Evolutionary conservation across 2,329 filamentous ascomycete genomes (phyloP).

Genomic region (Penicillium digitatum): DNA sequence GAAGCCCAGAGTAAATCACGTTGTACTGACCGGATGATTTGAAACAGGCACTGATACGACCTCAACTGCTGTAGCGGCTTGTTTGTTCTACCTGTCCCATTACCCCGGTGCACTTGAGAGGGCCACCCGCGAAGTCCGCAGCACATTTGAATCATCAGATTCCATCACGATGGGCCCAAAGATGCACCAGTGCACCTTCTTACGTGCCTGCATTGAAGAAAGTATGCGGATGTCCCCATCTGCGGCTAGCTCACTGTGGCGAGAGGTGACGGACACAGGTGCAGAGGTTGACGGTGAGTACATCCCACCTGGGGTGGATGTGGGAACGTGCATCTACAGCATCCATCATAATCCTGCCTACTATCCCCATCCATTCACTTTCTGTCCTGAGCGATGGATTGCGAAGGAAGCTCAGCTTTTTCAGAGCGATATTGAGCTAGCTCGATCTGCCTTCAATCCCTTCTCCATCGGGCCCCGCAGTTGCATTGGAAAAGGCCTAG

Average conservation of each 20-base stretch:
- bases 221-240: neutral
- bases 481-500: conserved; percentile 24
- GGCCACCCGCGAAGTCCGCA: neutral
- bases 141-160: neutral
- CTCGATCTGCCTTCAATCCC: conserved; percentile 11
- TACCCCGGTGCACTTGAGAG: neutral
- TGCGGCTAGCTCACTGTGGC: neutral
- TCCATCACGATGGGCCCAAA: neutral
- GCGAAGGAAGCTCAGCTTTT: neutral
- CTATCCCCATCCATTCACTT: conserved; percentile 28
- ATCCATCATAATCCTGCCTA: conserved; percentile 32
- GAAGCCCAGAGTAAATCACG: no score
- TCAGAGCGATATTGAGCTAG: conserved; percentile 13
- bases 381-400: conserved; percentile 36
- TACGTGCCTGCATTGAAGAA: neutral
- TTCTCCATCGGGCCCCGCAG: conserved; percentile 22
- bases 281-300: conserved; percentile 24
- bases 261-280: neutral
- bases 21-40: neutral
- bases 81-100: neutral
- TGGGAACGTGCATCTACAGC: conserved; percentile 30
- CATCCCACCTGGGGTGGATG: conserved; percentile 28
- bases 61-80: neutral
- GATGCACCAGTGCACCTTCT: neutral
- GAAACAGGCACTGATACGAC: neutral